phyloP scores from a whole-genome alignment of 2,329 filamentous ascomycete species.

The Exutisphaerella laricina region DNA sequence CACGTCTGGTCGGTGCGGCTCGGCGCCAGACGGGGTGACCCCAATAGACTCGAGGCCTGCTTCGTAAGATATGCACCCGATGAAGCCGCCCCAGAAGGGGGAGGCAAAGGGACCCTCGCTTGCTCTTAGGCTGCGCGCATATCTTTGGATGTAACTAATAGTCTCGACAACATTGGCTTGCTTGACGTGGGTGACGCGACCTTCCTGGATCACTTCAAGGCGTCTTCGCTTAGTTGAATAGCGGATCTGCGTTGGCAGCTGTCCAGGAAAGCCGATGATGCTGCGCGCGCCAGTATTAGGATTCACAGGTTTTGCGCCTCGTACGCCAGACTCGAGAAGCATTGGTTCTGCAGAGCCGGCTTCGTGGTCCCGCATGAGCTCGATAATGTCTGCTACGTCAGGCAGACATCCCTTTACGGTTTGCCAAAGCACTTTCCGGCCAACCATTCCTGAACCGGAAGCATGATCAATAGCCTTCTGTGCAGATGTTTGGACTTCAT shows the following conservation, averaged over 20 bases:
- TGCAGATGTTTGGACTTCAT: neutral
- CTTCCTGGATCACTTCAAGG: constrained; percentile 15
- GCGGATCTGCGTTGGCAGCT: constrained; percentile 18
- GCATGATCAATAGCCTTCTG: neutral
- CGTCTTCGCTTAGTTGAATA: constrained; percentile 19
- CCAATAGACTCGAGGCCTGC: constrained; percentile 62
- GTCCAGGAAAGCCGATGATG: constrained; percentile 63
- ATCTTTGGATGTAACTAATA: constrained; percentile 38
- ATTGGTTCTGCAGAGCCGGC: constrained; percentile 38
- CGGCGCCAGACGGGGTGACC: constrained; percentile 37
- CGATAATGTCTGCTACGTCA: constrained; percentile 35
- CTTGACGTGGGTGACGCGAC: constrained; percentile 1
- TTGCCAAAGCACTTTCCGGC: constrained; percentile 1
- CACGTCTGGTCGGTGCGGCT: constrained; percentile 58
- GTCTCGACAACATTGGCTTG: constrained; percentile 28
- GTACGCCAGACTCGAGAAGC: constrained; percentile 46
- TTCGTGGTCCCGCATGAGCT: constrained; percentile 29
- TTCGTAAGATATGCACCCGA: constrained; percentile 83
- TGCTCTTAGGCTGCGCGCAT: constrained; percentile 36
- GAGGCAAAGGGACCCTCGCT: constrained; percentile 33
- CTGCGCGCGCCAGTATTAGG: constrained; percentile 59
- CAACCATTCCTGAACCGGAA: neutral
- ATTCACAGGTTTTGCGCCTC: constrained; percentile 37
- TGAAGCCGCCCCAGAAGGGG: constrained; percentile 75
- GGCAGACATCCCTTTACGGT: neutral